Conservation (phyloP, 768 basidiomycete genomes). For the Udeniomyces megalosporus region DNA sequence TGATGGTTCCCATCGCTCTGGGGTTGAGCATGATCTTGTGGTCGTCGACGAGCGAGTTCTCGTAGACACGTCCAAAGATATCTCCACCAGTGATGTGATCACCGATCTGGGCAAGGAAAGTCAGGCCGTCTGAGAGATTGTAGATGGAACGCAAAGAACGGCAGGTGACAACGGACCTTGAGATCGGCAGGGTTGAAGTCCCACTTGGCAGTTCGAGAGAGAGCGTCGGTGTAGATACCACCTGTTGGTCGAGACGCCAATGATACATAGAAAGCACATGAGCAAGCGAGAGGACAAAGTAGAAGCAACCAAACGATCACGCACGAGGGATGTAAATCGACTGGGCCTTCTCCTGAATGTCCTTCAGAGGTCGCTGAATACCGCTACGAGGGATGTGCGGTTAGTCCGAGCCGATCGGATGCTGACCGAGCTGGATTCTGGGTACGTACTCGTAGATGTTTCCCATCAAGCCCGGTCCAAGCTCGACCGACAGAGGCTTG, state of each 20-base stretch:
- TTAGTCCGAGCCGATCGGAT: neutral
- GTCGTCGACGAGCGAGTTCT: constrained; percentile 89
- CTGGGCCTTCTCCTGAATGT: constrained; percentile 89
- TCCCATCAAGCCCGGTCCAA: constrained; percentile 96
- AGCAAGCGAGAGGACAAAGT: neutral
- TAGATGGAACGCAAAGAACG: neutral
- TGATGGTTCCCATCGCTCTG: constrained; percentile 85
- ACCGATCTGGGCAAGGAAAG: constrained; percentile 38
- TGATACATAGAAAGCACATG: neutral
- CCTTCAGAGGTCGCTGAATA: constrained; percentile 37
- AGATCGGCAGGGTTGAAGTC: constrained; percentile 75
- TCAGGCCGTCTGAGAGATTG: neutral
- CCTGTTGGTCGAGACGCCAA: constrained; percentile 30
- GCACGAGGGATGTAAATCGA: constrained; percentile 87
- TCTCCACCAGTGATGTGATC: constrained; percentile 97
- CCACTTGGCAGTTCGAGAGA: constrained; percentile 78
- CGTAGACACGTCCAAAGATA: constrained; percentile 85
- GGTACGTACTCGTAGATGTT: constrained; percentile 67
- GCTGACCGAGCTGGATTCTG: too few relatives aligned
- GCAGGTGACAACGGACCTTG: constrained; percentile 39
- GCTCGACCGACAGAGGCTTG: constrained; percentile 91
- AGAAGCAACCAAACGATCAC: constrained; percentile 15
- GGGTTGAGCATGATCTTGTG: constrained; percentile 97
- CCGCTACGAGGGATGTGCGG: constrained; percentile 4
- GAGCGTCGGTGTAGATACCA: constrained; percentile 92